phyloP scores from a whole-genome alignment of 2,329 filamentous ascomycete species.

The Sporothrix inflata region DNA sequence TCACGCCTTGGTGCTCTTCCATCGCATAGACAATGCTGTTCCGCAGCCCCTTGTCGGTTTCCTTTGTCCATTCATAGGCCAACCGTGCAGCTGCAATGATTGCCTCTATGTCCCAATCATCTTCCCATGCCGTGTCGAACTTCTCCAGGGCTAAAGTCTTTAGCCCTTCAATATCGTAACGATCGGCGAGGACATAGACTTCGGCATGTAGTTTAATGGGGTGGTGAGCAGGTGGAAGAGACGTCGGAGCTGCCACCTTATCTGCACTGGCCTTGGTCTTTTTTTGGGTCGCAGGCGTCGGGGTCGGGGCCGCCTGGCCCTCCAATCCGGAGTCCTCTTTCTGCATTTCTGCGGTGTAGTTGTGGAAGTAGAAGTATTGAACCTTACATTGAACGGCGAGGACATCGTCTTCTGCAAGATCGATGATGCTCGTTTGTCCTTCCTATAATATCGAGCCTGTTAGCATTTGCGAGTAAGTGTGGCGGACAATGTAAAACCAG shows the following conservation, averaged over 20 bases:
- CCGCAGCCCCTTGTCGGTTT: background rate
- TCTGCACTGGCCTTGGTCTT: background rate
- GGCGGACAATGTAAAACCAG: no score
- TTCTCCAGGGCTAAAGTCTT: background rate
- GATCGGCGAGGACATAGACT: constrained; percentile 11
- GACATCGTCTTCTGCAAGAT: background rate
- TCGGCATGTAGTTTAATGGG: background rate
- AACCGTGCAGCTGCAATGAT: background rate
- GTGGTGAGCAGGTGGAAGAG: background rate
- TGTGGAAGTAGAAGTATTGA: constrained; percentile 16
- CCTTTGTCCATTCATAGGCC: background rate
- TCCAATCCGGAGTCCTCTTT: background rate
- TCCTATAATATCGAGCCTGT: background rate
- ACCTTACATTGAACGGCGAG: constrained; percentile 20
- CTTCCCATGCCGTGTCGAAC: background rate
- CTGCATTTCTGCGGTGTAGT: background rate
- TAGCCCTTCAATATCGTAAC: background rate
- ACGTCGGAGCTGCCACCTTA: no score
- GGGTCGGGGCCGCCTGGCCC: no score
- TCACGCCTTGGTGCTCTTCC: background rate
- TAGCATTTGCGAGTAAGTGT: background rate
- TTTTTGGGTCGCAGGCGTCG: background rate
- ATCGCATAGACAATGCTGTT: background rate
- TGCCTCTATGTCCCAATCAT: background rate
- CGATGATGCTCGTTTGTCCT: background rate